Percentiles rank a stretch among this genome's conserved stretches.
These are phyloP conservation scores for Laguncularia racemosa DNA, from an alignment of 345 rosid genomes.

Conservation along the genomic window DNA sequence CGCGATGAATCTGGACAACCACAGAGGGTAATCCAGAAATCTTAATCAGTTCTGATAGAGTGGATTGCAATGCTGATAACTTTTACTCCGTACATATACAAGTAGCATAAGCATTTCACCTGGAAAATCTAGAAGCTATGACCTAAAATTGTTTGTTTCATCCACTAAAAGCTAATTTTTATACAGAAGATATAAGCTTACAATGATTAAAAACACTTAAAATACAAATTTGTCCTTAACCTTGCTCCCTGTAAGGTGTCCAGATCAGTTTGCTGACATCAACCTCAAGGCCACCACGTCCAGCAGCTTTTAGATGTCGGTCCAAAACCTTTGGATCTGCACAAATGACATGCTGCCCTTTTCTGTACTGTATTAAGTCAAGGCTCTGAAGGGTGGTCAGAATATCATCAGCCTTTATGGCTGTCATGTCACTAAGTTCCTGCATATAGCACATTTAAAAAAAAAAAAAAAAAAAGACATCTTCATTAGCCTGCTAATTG, in stretches of 20 bases:
- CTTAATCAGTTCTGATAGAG: no score
- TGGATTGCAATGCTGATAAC: no score
- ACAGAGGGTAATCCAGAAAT: no score
- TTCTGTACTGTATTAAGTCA: slow-evolving; percentile 93
- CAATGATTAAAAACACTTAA: no score
- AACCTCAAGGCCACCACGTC: slow-evolving; percentile 93
- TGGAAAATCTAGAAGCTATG: no score
- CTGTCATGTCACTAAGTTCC: slow-evolving; percentile 99
- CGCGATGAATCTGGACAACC: no score
- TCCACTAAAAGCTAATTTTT: no score
- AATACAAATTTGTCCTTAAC: slow-evolving; percentile 26
- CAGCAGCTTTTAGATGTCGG: slow-evolving; percentile 97
- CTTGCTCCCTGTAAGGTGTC: slow-evolving; percentile 97
- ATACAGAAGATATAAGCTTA: no score
- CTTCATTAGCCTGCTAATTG: background rate
- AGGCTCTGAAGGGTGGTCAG: slow-evolving; percentile 89
- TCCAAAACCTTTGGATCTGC: slow-evolving; percentile 97
- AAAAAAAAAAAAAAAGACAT: background rate
- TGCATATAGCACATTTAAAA: slow-evolving; percentile 21
- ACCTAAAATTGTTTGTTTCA: no score
- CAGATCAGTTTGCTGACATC: slow-evolving; percentile 96
- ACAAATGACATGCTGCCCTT: slow-evolving; percentile 97
- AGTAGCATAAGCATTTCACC: no score
- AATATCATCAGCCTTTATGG: slow-evolving; percentile 94
- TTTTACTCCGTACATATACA: no score